Percentiles rank a stretch among this genome's conserved stretches.
phyloP scores from a whole-genome alignment of 805 yeast species.

The Starmerella bacillaris region DNA sequence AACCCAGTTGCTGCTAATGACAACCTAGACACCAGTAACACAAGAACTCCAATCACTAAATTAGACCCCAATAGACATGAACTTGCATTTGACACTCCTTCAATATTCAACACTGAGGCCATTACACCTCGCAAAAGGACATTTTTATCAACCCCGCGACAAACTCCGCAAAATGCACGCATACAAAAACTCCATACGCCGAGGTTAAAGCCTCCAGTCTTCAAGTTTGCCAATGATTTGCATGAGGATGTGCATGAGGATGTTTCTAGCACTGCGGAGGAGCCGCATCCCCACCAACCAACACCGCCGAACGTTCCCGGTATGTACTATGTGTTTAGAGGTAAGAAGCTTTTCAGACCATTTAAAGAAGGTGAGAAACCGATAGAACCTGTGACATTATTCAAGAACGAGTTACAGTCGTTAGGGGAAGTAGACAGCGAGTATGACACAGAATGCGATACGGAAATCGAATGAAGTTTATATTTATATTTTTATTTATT shows the following conservation, averaged over 20 bases:
- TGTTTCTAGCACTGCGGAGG: neutral
- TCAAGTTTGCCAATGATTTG: neutral
- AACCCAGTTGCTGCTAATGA: neutral
- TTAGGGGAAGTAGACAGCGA: slow-evolving; percentile 6
- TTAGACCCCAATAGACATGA: too few relatives aligned
- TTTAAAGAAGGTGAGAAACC: slow-evolving; percentile 18
- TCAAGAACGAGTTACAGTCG: slow-evolving; percentile 6
- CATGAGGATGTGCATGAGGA: neutral
- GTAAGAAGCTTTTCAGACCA: slow-evolving; percentile 24
- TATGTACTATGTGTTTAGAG: slow-evolving; percentile 25
- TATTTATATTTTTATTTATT: neutral
- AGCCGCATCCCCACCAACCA: slow-evolving; percentile 13
- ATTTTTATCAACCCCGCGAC: slow-evolving; percentile 8
- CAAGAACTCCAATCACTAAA: slow-evolving; percentile 1
- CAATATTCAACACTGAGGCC: too few relatives aligned
- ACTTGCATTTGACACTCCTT: too few relatives aligned
- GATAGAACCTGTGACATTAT: slow-evolving; percentile 14
- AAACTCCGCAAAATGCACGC: slow-evolving; percentile 9
- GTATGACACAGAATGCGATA: slow-evolving; percentile 12
- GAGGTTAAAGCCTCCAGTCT: neutral
- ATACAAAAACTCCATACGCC: neutral
- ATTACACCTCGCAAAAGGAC: slow-evolving; percentile 3
- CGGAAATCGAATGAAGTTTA: neutral
- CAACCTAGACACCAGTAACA: slow-evolving; percentile 1
- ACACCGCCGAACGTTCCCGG: slow-evolving; percentile 20